phyloP scores from a whole-genome alignment of 1,284 basidiomycete genomes.

The Earliella scabrosa region DNA sequence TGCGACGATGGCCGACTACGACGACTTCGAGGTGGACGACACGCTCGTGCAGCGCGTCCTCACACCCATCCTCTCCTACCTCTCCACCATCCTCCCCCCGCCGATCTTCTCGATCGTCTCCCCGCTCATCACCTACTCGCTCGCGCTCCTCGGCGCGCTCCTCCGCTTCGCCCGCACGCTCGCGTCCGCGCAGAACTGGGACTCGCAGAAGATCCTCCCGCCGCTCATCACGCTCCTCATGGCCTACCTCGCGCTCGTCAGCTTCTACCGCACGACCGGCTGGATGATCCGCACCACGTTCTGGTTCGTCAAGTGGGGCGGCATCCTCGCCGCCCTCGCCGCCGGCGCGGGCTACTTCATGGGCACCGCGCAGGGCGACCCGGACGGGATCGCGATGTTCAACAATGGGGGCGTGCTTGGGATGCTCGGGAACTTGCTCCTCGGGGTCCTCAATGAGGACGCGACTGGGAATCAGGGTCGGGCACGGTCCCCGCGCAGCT shows the following conservation, averaged over 20 bases:
- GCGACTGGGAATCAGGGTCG: constrained; percentile 27
- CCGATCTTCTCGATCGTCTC: constrained; percentile 56
- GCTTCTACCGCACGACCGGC: constrained; percentile 73
- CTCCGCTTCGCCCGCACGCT: constrained; percentile 51
- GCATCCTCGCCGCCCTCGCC: constrained; percentile 54
- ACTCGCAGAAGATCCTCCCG: constrained; percentile 68
- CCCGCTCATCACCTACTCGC: constrained; percentile 53
- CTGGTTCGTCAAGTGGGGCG: constrained; percentile 78
- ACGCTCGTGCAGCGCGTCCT: constrained; percentile 35
- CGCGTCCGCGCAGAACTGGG: constrained; percentile 58
- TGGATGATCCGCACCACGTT: constrained; percentile 71
- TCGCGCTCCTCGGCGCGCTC: constrained; percentile 55
- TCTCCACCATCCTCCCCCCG: constrained; percentile 57
- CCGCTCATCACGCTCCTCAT: constrained; percentile 72
- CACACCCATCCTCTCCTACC: constrained; percentile 57
- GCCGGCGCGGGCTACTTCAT: constrained; percentile 57
- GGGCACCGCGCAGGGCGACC: constrained; percentile 42
- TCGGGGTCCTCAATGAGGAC: constrained; percentile 49
- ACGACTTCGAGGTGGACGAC: constrained; percentile 12
- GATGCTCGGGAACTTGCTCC: constrained; percentile 44
- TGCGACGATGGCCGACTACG: constrained; percentile 5
- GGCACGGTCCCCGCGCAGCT: constrained; percentile 28
- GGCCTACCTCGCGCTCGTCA: constrained; percentile 74
- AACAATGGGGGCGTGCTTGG: constrained; percentile 41
- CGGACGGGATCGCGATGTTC: constrained; percentile 28